A percentile compares a stretch with the other conserved stretches of the same genome.
These are phyloP conservation scores for Effrenium voratum DNA, from an alignment of 73 alveolate genomes.

Conservation along the genomic window DNA sequence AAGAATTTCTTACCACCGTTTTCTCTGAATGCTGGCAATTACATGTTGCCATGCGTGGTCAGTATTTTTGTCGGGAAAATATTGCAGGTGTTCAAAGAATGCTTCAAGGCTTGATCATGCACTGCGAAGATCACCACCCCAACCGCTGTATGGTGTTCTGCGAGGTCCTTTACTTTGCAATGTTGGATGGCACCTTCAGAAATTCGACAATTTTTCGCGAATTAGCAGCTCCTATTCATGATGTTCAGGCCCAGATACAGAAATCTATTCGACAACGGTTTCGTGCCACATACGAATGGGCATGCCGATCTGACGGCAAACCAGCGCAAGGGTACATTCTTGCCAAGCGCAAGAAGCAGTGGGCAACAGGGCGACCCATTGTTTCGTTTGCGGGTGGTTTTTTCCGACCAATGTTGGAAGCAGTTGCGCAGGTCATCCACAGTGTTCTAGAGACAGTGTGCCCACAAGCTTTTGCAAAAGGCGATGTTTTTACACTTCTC, in stretches of 20 bases:
- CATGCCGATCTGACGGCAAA: neutral
- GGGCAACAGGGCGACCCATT: neutral
- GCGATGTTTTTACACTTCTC: neutral
- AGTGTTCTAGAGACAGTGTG: neutral
- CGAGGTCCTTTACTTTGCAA: neutral
- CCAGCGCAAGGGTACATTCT: neutral
- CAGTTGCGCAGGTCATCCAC: neutral
- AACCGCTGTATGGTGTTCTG: neutral
- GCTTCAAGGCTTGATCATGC: neutral
- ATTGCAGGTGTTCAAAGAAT: neutral
- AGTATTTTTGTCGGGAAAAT: neutral
- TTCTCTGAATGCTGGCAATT: no score
- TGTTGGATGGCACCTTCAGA: neutral
- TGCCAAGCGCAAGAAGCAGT: neutral
- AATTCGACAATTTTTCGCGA: neutral
- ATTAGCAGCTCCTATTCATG: no score
- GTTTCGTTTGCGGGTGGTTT: neutral
- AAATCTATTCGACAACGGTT: neutral
- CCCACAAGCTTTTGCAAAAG: neutral
- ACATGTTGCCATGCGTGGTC: neutral
- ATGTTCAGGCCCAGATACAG: neutral
- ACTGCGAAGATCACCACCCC: neutral
- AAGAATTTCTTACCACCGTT: neutral
- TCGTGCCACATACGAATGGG: neutral
- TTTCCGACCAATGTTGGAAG: conserved; percentile 1